Conservation (phyloP, 257 asterid genomes). For the Voacanga thouarsii region DNA sequence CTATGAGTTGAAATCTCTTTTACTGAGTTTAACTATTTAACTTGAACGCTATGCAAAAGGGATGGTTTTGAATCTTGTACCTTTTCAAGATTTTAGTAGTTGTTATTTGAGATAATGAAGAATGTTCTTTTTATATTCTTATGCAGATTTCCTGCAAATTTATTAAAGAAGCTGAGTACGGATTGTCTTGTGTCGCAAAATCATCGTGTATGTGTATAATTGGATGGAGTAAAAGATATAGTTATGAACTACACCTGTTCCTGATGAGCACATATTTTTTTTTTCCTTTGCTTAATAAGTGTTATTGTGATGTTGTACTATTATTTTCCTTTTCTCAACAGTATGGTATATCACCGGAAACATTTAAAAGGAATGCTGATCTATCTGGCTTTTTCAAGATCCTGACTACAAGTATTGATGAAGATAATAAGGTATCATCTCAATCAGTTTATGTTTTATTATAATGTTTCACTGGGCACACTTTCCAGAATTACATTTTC, state of each 20-base stretch:
- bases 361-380: slow-evolving; percentile 39
- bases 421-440: slow-evolving; percentile 53
- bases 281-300: background rate
- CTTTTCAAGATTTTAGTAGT: background rate
- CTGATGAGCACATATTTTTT: background rate
- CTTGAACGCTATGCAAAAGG: background rate
- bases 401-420: slow-evolving; percentile 71
- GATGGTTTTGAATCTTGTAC: background rate
- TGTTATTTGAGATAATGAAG: slow-evolving; percentile 10
- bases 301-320: background rate
- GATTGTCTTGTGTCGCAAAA: slow-evolving; percentile 90
- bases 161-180: slow-evolving; percentile 66
- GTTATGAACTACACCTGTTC: background rate
- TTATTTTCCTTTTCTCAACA: slow-evolving; percentile 27
- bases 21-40: background rate
- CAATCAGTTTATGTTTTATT: background rate
- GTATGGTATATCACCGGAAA: slow-evolving; percentile 89
- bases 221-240: background rate
- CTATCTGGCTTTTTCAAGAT: slow-evolving; percentile 64
- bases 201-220: slow-evolving; percentile 59
- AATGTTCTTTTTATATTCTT: slow-evolving; percentile 12
- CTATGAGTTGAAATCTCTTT: background rate
- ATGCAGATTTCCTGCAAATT: slow-evolving; percentile 77
- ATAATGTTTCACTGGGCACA: background rate
- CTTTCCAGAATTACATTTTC: background rate